Percentiles rank a stretch among this genome's conserved stretches.
phyloP scores from a whole-genome alignment of 129 eudicot genomes.

The Apium graveolens region DNA sequence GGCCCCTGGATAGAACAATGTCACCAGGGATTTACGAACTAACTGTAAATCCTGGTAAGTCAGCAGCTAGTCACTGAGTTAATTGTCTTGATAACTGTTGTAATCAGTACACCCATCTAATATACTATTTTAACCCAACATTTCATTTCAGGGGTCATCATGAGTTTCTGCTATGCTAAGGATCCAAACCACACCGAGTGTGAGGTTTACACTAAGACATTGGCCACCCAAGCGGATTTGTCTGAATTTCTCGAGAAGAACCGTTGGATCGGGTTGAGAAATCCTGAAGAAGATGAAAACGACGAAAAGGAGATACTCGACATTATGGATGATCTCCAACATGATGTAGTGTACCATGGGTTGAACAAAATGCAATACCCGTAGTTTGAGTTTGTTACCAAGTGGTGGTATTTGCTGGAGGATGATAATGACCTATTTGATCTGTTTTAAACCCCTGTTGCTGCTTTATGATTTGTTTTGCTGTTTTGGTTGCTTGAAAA shows the following conservation, averaged over 20 bases:
- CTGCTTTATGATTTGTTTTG: too few species aligned
- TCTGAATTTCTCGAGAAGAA: not conserved
- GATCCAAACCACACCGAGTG: not conserved
- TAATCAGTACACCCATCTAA: not conserved
- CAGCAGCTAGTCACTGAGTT: not conserved
- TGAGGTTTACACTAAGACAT: not conserved
- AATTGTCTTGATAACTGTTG: not conserved
- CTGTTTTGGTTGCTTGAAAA: too few species aligned
- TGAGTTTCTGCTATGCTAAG: not conserved
- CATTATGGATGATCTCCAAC: not conserved
- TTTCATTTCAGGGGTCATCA: not conserved
- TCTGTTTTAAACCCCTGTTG: too few species aligned
- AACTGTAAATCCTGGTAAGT: not conserved
- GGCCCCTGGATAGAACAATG: not conserved
- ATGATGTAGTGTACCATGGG: constrained; percentile 1
- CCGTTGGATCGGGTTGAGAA: not conserved
- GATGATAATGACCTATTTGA: too few species aligned
- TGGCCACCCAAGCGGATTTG: not conserved
- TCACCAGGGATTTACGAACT: not conserved
- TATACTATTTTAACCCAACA: not conserved
- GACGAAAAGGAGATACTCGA: too few species aligned
- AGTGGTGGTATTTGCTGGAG: too few species aligned
- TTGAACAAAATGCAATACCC: not conserved
- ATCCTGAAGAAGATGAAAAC: not conserved
- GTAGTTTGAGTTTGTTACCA: not conserved